Conservation (phyloP, 177 flowering plant species). For the Tripterygium wilfordii region DNA sequence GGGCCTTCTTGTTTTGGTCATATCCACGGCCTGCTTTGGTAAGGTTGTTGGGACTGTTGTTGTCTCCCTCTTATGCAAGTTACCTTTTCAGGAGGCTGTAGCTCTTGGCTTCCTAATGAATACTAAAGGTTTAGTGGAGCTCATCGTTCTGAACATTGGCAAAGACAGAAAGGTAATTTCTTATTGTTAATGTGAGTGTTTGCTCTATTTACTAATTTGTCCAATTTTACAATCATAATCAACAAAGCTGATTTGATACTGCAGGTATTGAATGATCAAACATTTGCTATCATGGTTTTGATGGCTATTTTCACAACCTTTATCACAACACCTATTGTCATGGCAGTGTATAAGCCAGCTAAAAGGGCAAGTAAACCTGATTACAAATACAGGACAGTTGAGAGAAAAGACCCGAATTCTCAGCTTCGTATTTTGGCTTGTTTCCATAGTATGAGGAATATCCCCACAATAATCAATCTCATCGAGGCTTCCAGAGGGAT, state of each 20-base stretch:
- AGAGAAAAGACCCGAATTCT: slow-evolving; percentile 17
- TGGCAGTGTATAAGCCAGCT: slow-evolving; percentile 51
- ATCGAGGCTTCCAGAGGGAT: slow-evolving; percentile 50
- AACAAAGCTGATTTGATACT: background rate
- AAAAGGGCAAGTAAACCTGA: slow-evolving; percentile 6
- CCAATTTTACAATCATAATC: background rate
- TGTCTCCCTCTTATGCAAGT: slow-evolving; percentile 28
- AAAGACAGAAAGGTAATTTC: slow-evolving; percentile 50
- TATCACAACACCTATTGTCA: slow-evolving; percentile 48
- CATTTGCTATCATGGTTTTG: slow-evolving; percentile 51
- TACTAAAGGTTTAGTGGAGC: slow-evolving; percentile 59
- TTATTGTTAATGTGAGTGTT: background rate
- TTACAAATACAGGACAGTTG: slow-evolving; percentile 35
- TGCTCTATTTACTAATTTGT: background rate
- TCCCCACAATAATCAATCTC: slow-evolving; percentile 46
- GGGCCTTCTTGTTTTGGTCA: slow-evolving; percentile 54
- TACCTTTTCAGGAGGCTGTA: slow-evolving; percentile 36
- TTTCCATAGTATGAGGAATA: slow-evolving; percentile 35
- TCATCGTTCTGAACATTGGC: slow-evolving; percentile 63
- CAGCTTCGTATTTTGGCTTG: slow-evolving; percentile 40
- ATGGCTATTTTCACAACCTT: slow-evolving; percentile 61
- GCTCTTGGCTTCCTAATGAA: slow-evolving; percentile 62
- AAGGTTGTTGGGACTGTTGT: slow-evolving; percentile 50
- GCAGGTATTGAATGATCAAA: slow-evolving; percentile 55
- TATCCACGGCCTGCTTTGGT: slow-evolving; percentile 55